Conservation (phyloP, 257 asterid species). For the Plantago major region DNA sequence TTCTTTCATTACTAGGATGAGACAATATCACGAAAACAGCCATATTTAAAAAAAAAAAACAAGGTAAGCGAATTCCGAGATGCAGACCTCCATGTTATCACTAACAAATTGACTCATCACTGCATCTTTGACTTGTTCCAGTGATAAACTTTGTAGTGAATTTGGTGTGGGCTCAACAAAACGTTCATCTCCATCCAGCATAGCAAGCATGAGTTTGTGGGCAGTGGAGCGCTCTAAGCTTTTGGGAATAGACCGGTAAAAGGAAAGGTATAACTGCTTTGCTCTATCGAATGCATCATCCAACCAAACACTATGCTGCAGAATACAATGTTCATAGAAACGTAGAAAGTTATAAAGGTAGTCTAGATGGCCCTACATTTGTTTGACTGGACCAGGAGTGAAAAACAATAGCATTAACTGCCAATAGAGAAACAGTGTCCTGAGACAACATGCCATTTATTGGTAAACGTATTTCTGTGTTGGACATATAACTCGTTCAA, state of each 20-base stretch:
- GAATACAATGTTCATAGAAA: conserved; percentile 19
- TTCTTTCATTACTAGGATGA: not conserved
- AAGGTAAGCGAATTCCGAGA: conserved; percentile 12
- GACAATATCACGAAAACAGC: not conserved
- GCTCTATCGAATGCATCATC: conserved; percentile 99
- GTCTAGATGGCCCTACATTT: conserved; percentile 7
- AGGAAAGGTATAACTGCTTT: conserved; percentile 86
- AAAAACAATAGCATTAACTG: not conserved
- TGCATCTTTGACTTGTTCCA: conserved; percentile 82
- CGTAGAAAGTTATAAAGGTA: conserved; percentile 18
- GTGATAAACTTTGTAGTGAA: conserved; percentile 69
- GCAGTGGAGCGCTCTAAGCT: conserved; percentile 99
- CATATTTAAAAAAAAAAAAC: conserved; percentile 6
- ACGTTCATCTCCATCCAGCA: conserved; percentile 97
- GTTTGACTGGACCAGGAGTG: conserved; percentile 18
- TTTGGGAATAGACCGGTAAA: conserved; percentile 92
- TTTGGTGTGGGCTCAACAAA: conserved; percentile 97
- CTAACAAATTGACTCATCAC: conserved; percentile 91
- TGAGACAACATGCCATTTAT: too few species aligned
- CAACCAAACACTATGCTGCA: conserved; percentile 99
- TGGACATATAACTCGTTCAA: too few species aligned
- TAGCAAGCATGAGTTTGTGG: conserved; percentile 95
- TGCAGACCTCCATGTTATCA: conserved; percentile 93
- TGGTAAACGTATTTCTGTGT: too few species aligned
- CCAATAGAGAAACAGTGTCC: not conserved